A percentile compares a stretch with the other conserved stretches of the same genome.
Evolutionary conservation across 202 grass and related monocot species (phyloP).

Genomic region (Cymbopogon flexuosus): DNA sequence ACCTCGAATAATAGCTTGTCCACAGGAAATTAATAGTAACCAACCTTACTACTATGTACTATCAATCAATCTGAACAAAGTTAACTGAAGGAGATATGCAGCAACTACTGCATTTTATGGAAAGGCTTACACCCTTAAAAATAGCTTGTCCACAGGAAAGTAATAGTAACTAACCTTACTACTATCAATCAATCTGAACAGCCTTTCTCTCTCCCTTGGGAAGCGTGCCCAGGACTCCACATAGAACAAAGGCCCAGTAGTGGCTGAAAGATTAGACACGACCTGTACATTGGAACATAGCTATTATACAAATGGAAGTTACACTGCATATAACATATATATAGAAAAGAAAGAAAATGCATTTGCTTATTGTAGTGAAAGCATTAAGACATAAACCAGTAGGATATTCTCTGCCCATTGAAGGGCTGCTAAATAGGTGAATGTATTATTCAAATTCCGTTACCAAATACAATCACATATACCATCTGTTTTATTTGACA

Average conservation of each 20-base stretch:
- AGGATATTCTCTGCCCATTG: slow-evolving; percentile 14
- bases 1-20: too few species aligned
- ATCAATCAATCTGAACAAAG: too few species aligned
- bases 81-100: too few species aligned
- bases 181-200: slow-evolving; percentile 73
- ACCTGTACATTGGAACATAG: slow-evolving; percentile 46
- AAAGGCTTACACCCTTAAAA: background rate
- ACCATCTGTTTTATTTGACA: background rate
- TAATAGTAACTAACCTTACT: slow-evolving; percentile 59
- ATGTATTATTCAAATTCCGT: slow-evolving; percentile 13
- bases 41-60: too few species aligned
- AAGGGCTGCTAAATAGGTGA: slow-evolving; percentile 6
- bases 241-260: slow-evolving; percentile 61
- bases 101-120: background rate
- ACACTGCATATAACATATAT: background rate
- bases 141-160: slow-evolving; percentile 16
- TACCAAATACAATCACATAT: slow-evolving; percentile 6
- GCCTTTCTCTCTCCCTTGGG: slow-evolving; percentile 72
- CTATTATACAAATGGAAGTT: slow-evolving; percentile 23
- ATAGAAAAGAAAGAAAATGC: background rate
- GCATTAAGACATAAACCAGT: background rate
- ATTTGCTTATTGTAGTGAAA: background rate
- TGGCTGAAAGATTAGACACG: slow-evolving; percentile 88
- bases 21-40: too few species aligned
- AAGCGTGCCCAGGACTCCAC: slow-evolving; percentile 80